Percentiles rank a stretch among this genome's conserved stretches.
phyloP scores from a whole-genome alignment of 108 stramenopile genomes.

The Skeletonema costatum region DNA sequence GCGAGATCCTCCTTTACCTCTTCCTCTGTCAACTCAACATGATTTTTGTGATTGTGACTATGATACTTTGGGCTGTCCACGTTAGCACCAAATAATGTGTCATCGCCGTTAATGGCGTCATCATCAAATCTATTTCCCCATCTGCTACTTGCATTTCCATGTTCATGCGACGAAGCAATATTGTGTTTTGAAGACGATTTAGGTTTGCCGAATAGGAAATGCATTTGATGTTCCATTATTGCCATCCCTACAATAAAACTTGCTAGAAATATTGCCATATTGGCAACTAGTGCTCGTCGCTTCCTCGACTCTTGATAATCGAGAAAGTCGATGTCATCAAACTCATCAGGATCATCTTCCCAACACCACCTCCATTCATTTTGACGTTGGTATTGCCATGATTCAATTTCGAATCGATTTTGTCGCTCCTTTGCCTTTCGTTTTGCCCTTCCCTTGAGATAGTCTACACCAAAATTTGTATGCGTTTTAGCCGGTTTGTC shows the following conservation, averaged over 20 bases:
- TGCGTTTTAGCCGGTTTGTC: neutral
- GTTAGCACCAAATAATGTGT: neutral
- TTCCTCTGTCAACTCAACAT: neutral
- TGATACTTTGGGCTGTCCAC: conserved; percentile 8
- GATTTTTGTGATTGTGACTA: neutral
- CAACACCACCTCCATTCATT: neutral
- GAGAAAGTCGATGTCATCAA: neutral
- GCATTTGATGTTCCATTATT: neutral
- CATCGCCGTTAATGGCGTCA: conserved; percentile 4
- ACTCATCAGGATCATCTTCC: neutral
- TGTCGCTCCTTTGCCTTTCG: neutral
- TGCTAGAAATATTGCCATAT: neutral
- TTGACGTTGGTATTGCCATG: neutral
- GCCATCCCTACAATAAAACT: neutral
- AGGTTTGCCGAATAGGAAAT: neutral
- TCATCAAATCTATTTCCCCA: conserved; percentile 27
- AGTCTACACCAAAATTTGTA: neutral
- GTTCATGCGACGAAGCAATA: neutral
- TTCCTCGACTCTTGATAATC: neutral
- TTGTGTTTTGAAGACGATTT: neutral
- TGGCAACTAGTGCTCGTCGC: neutral
- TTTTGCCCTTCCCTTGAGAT: conserved; percentile 4
- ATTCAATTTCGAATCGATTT: conserved; percentile 2
- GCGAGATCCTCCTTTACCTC: neutral
- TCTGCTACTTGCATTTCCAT: neutral